Evolutionary conservation across 371 early-diverging fungal genomes (phyloP), one percentile per base, ranked within the genome.

Genomic region (Mucor circinelloides): DNA sequence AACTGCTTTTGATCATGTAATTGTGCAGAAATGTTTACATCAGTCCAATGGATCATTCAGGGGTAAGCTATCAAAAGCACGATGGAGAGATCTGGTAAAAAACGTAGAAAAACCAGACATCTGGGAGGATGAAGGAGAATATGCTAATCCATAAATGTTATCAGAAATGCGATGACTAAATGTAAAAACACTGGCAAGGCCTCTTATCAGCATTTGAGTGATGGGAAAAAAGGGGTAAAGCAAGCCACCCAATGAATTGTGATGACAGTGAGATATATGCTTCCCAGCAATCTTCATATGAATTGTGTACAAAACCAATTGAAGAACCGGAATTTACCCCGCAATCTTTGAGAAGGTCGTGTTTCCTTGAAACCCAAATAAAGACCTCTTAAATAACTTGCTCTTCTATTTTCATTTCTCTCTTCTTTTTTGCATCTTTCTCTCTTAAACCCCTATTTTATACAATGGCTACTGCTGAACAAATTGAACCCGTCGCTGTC

Each of bases 391-490:
- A 58, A 50, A 58, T 30, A 36, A n/a, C 30, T 31, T 17, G 32
- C 50, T 48, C 58, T 58, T 58, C 40, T 17, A 40, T 50, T 61
- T 40, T 42, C 40, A 28, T 61, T 40, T 42, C 40, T 21, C 12
- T 8, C 46, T 62, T 21, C 64, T 30, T 40, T 30, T 27, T 65
- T 31, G 38, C 40, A 34, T 46, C 46, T 58, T 42, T 61, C 25
- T 66, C 42, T 27, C 4, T 9, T 13, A 40, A 56, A n/a, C n/a
- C 17, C 28, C n/a, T n/a, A 27, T 57, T 30, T 40, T 42, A 15
- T 52, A 30, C 40, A 19, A 70, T 62, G 66, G 40, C 64, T 55
- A 21, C 48, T 60, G 63, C 64, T 25, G 50, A 66, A 66, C 54
- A 54, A 54, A 25, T 54, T 56, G 58, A 64, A 32, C 31, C 63